These are phyloP conservation scores for Auricularia auricula-judae DNA, from an alignment of 768 basidiomycete species.

Conservation along the genomic window DNA sequence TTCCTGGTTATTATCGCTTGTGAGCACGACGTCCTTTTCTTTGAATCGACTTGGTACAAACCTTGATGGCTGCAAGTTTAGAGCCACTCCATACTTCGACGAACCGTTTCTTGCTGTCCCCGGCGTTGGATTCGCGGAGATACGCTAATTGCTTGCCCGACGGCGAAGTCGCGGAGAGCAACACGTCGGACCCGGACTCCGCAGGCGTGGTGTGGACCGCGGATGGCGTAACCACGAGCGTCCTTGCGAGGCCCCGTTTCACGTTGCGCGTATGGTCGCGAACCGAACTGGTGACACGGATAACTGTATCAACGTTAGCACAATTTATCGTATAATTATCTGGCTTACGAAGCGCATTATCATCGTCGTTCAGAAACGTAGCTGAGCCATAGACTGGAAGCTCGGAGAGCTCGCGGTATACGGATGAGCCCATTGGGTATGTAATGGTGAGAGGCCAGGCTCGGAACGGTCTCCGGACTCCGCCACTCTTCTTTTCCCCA, in stretches of 20 bases:
- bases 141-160: not conserved
- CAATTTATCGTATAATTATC: not conserved
- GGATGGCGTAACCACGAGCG: slow-evolving; percentile 19
- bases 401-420: slow-evolving; percentile 30
- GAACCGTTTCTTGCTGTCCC: slow-evolving; percentile 29
- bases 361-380: slow-evolving; percentile 16
- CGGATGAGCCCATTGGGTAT: not conserved
- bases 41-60: not conserved
- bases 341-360: not conserved
- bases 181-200: not conserved
- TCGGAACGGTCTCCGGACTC: not conserved
- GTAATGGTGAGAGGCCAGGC: not conserved
- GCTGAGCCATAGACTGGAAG: slow-evolving; percentile 28
- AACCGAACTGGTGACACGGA: slow-evolving; percentile 35
- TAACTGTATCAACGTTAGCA: not conserved
- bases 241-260: slow-evolving; percentile 34
- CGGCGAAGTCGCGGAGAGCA: not conserved
- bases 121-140: not conserved
- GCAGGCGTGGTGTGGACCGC: slow-evolving; percentile 14
- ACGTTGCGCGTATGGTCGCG: slow-evolving; percentile 41
- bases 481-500: too few relatives aligned
- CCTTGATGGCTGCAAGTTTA: slow-evolving; percentile 29
- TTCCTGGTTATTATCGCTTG: slow-evolving; percentile 17
- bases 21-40: too few relatives aligned
- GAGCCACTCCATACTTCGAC: slow-evolving; percentile 50